Conservation (phyloP, 2,329 filamentous ascomycete genomes). For the Ophiocordyceps camponoti-leonardi region DNA sequence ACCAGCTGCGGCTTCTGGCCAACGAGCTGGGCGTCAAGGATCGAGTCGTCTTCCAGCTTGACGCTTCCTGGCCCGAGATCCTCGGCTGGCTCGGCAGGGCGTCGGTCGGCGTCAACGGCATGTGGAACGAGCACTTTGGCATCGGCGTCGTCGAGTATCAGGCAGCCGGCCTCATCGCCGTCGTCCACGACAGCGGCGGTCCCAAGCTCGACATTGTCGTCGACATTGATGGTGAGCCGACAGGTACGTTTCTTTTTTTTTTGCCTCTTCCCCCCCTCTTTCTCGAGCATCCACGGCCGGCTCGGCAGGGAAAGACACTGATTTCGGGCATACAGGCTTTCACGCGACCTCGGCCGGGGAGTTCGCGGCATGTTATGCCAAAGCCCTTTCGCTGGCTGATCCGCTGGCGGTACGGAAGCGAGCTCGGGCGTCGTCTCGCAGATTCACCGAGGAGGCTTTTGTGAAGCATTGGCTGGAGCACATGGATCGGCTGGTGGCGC, state of each 20-base stretch:
- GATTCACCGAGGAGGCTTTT: conserved; percentile 84
- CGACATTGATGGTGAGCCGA: conserved; percentile 59
- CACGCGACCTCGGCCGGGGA: conserved; percentile 64
- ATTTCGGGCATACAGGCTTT: conserved; percentile 39
- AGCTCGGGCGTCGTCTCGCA: conserved; percentile 59
- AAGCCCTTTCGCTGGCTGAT: conserved; percentile 56
- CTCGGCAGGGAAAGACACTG: too few species aligned
- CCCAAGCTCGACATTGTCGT: conserved; percentile 89
- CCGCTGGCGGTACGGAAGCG: conserved; percentile 58
- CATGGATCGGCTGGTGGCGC: conserved; percentile 51
- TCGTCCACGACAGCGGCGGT: conserved; percentile 86
- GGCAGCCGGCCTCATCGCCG: conserved; percentile 78
- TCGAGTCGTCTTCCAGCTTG: conserved; percentile 70
- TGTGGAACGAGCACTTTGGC: conserved; percentile 99
- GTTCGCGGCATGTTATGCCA: conserved; percentile 66
- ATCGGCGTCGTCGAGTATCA: conserved; percentile 98
- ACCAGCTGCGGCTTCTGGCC: conserved; percentile 69
- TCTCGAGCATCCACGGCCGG: too few species aligned
- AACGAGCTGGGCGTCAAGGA: conserved; percentile 78
- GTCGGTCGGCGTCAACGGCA: conserved; percentile 83
- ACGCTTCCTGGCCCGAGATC: conserved; percentile 79
- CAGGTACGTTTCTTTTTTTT: conserved; percentile 36
- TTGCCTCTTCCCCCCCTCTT: too few species aligned
- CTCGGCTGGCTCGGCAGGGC: conserved; percentile 60
- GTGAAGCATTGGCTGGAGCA: conserved; percentile 59